Evolutionary conservation across 305 asterid species (phyloP).

Genomic region (Fraxinus platypoda): DNA sequence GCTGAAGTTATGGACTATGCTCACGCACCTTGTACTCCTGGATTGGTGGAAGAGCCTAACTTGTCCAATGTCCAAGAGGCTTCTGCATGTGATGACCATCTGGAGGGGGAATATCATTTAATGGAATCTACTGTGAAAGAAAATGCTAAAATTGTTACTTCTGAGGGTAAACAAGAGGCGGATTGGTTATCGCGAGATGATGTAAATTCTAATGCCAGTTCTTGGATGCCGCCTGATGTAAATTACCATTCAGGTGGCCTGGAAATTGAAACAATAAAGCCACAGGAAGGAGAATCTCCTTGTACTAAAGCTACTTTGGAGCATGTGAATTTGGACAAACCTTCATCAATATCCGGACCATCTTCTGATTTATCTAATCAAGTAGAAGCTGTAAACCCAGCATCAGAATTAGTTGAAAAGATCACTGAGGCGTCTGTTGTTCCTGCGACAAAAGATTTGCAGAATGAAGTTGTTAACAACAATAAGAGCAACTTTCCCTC

Average conservation of each 20-base stretch:
- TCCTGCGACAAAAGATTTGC: conserved; percentile 34
- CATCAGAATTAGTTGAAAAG: conserved; percentile 35
- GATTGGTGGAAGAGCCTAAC: conserved; percentile 79
- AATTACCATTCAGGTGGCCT: conserved; percentile 39
- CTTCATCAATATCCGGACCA: conserved; percentile 28
- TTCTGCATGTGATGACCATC: conserved; percentile 84
- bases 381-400: conserved; percentile 27
- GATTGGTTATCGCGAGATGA: conserved; percentile 40
- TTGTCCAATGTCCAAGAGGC: conserved; percentile 72
- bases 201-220: conserved; percentile 36
- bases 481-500: conserved; percentile 24
- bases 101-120: conserved; percentile 66
- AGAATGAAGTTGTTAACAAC: conserved; percentile 30
- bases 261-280: conserved; percentile 35
- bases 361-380: conserved; percentile 36
- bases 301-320: conserved; percentile 27
- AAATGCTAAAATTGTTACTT: conserved; percentile 32
- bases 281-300: conserved; percentile 35
- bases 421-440: conserved; percentile 35
- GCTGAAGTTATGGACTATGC: conserved; percentile 70
- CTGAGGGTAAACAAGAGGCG: conserved; percentile 39
- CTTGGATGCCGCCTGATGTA: conserved; percentile 39
- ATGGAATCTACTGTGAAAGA: conserved; percentile 40
- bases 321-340: conserved; percentile 26
- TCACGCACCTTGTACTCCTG: conserved; percentile 97